A percentile compares a stretch with the other conserved stretches of the same genome.
These are phyloP conservation scores for Oxytropis ochrocephala DNA, from an alignment of 306 rosid genomes.

Conservation along the genomic window DNA sequence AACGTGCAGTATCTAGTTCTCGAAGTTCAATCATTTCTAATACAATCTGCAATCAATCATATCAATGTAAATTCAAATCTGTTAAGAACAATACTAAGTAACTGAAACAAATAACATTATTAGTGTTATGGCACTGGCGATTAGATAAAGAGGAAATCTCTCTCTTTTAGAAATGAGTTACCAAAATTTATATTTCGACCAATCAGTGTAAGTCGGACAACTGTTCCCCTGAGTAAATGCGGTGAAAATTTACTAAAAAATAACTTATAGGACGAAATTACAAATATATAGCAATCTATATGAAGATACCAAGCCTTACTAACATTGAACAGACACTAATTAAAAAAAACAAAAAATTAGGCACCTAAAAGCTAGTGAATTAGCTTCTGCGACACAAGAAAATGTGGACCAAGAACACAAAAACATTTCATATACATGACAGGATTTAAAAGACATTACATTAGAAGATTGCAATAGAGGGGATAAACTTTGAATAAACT, in stretches of 20 bases:
- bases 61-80: neutral
- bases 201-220: neutral
- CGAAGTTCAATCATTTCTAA: constrained; percentile 99
- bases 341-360: neutral
- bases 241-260: neutral
- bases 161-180: neutral
- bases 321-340: neutral
- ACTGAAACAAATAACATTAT: neutral
- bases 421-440: neutral
- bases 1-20: constrained; percentile 94
- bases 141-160: neutral
- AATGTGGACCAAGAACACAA: neutral
- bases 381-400: neutral
- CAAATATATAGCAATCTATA: neutral
- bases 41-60: constrained; percentile 61
- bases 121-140: neutral
- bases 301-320: neutral
- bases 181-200: neutral
- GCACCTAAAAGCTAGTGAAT: neutral
- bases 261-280: neutral
- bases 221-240: neutral
- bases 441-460: neutral
- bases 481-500: neutral
- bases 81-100: neutral
- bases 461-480: neutral